A percentile compares a stretch with the other conserved stretches of the same genome.
phyloP scores from a whole-genome alignment of 805 yeast genomes.

The Candida jianshihensis region DNA sequence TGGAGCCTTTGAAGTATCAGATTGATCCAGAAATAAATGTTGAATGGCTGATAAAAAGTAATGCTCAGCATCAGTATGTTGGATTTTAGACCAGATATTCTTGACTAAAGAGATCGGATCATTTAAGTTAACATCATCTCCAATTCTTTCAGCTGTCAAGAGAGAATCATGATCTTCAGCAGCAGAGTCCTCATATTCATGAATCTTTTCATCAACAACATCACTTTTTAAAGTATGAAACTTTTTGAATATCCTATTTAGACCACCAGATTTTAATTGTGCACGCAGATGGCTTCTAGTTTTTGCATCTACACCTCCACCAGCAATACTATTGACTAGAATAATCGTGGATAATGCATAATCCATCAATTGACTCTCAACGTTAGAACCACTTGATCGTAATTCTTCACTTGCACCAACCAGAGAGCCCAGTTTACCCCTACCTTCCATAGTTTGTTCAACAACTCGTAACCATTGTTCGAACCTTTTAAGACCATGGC shows the following conservation, averaged over 20 bases:
- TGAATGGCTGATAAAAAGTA: constrained; percentile 46
- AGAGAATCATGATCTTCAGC: constrained; percentile 49
- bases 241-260: constrained; percentile 42
- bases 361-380: constrained; percentile 61
- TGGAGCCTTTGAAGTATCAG: constrained; percentile 32
- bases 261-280: constrained; percentile 50
- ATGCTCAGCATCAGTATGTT: constrained; percentile 43
- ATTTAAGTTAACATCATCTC: constrained; percentile 36
- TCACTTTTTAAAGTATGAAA: constrained; percentile 50
- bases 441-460: constrained; percentile 66
- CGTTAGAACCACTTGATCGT: constrained; percentile 39
- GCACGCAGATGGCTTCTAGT: constrained; percentile 52
- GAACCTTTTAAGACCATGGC: constrained; percentile 38
- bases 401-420: constrained; percentile 91
- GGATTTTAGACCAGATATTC: constrained; percentile 55
- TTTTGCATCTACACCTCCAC: constrained; percentile 29
- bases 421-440: constrained; percentile 83
- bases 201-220: constrained; percentile 57
- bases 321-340: constrained; percentile 57
- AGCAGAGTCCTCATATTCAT: constrained; percentile 49
- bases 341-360: constrained; percentile 67
- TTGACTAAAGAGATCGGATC: constrained; percentile 61
- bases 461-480: constrained; percentile 68
- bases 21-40: constrained; percentile 40
- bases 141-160: constrained; percentile 26